phyloP scores from a whole-genome alignment of 306 rosid species.

The Astragalus membranaceus region DNA sequence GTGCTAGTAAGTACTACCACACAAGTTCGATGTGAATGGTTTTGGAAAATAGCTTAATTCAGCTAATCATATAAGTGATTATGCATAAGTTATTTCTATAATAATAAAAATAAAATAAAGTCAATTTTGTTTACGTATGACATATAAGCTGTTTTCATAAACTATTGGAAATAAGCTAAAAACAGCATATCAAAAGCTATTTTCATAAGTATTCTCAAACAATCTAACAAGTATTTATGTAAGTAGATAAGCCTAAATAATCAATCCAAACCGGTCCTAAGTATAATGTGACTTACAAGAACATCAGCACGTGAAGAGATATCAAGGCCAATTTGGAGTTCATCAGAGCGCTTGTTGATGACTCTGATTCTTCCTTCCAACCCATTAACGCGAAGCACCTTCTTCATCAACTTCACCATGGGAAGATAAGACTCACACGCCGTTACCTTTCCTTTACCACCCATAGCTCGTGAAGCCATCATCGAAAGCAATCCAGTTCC shows the following conservation, averaged over 20 bases:
- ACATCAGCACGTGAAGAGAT: slow-evolving; percentile 61
- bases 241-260: too few relatives aligned
- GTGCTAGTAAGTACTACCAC: not conserved
- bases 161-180: too few relatives aligned
- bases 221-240: too few relatives aligned
- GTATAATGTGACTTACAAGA: slow-evolving; percentile 49
- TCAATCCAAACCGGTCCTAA: too few relatives aligned
- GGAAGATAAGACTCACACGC: slow-evolving; percentile 98
- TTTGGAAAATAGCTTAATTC: not conserved
- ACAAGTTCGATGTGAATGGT: not conserved
- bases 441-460: slow-evolving; percentile 48
- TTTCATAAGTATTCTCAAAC: too few relatives aligned
- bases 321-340: slow-evolving; percentile 60
- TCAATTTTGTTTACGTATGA: too few relatives aligned
- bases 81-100: too few relatives aligned
- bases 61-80: too few relatives aligned
- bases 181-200: too few relatives aligned
- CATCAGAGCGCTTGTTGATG: slow-evolving; percentile 86
- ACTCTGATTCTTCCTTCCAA: slow-evolving; percentile 56
- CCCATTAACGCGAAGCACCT: slow-evolving; percentile 56
- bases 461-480: slow-evolving; percentile 94
- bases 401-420: slow-evolving; percentile 87
- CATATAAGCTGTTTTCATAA: too few relatives aligned
- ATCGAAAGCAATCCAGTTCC: slow-evolving; percentile 93
- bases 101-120: too few relatives aligned